Evolutionary conservation across 2,329 filamentous ascomycete species (phyloP).

Genomic region (Magnaporthiopsis rhizophila): DNA sequence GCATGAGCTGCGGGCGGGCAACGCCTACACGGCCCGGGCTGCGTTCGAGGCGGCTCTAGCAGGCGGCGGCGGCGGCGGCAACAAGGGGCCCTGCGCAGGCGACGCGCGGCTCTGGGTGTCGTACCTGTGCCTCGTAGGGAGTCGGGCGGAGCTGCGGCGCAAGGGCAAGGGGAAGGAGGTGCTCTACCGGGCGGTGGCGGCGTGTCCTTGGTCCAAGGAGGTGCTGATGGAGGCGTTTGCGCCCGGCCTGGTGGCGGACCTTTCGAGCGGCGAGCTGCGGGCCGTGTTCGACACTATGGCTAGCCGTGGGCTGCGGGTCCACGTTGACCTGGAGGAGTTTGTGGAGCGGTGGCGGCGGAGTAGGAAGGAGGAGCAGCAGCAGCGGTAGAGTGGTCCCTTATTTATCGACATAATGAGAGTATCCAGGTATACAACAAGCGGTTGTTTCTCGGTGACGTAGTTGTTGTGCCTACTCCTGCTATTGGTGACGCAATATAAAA

Average conservation of each 20-base stretch:
- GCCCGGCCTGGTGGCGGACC: slow-evolving; percentile 18
- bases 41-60: slow-evolving; percentile 45
- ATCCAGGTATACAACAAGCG: not conserved
- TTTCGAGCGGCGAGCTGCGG: slow-evolving; percentile 40
- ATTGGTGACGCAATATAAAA: too few species aligned
- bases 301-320: slow-evolving; percentile 14
- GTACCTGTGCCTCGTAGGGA: slow-evolving; percentile 40
- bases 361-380: not conserved
- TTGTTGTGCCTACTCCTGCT: too few species aligned
- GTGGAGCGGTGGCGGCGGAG: slow-evolving; percentile 9
- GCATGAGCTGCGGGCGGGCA: slow-evolving; percentile 41
- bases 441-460: too few species aligned
- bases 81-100: slow-evolving; percentile 19
- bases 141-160: slow-evolving; percentile 23
- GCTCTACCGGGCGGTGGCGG: slow-evolving; percentile 37
- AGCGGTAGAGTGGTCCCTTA: not conserved
- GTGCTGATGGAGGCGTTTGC: slow-evolving; percentile 44
- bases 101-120: slow-evolving; percentile 39
- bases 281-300: slow-evolving; percentile 25
- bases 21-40: slow-evolving; percentile 38
- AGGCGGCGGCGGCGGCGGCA: slow-evolving; percentile 26
- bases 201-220: slow-evolving; percentile 42
- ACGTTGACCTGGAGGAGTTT: slow-evolving; percentile 14
- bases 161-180: slow-evolving; percentile 38
- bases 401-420: too few species aligned